phyloP scores from a whole-genome alignment of 345 rosid species.

The Conringia planisiliqua region DNA sequence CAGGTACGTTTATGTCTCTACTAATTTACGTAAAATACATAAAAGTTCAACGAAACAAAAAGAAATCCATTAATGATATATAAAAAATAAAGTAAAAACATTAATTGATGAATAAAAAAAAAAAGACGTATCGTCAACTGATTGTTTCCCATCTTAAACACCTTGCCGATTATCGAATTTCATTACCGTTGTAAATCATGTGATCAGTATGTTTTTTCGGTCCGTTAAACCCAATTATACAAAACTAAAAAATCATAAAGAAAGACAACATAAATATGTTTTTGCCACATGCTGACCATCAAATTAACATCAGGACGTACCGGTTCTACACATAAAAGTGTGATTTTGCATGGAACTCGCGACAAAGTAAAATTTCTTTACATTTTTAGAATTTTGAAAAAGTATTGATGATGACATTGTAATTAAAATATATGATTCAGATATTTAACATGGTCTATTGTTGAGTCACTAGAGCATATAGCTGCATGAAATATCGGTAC shows the following conservation, averaged over 20 bases:
- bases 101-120: background rate
- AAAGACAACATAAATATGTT: background rate
- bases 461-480: background rate
- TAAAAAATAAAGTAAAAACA: background rate
- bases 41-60: background rate
- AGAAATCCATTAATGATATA: background rate
- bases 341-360: background rate
- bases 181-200: background rate
- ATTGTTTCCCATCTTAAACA: too few species aligned
- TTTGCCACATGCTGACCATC: background rate
- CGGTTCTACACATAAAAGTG: background rate
- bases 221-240: background rate
- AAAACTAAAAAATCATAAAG: background rate
- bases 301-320: background rate
- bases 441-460: background rate
- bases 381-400: background rate
- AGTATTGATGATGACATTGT: background rate
- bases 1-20: constrained; percentile 45
- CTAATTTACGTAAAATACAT: background rate
- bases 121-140: background rate
- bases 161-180: background rate
- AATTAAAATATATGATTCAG: background rate
- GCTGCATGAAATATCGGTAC: background rate
- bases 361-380: background rate
- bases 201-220: background rate